Percentiles rank a stretch among this genome's conserved stretches.
Conservation (phyloP, 306 rosid species). For the Pyrus betulifolia region DNA sequence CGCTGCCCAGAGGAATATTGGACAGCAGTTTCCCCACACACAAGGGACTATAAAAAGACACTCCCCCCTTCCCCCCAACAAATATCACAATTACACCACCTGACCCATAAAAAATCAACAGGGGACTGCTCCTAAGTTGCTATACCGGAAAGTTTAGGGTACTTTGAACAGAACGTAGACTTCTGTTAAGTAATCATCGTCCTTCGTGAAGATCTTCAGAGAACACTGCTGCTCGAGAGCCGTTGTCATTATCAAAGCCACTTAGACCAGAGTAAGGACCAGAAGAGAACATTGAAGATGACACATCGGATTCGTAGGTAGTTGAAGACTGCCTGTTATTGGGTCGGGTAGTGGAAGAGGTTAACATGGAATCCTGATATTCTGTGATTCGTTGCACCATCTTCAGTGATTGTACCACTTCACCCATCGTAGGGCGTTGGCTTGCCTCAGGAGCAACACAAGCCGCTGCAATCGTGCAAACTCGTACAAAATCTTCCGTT, state of each 20-base stretch:
- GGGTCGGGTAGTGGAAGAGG: slow-evolving; percentile 57
- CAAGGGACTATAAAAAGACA: slow-evolving; percentile 17
- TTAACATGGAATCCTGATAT: slow-evolving; percentile 42
- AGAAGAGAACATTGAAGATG: slow-evolving; percentile 91
- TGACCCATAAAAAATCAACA: slow-evolving; percentile 20
- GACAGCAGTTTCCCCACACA: slow-evolving; percentile 16
- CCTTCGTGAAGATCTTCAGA: slow-evolving; percentile 99
- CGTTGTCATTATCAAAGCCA: slow-evolving; percentile 66
- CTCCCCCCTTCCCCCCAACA: slow-evolving; percentile 1
- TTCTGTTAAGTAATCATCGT: slow-evolving; percentile 37
- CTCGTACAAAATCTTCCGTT: slow-evolving; percentile 75
- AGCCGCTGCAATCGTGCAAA: slow-evolving; percentile 96
- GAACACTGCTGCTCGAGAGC: slow-evolving; percentile 72
- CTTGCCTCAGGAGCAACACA: slow-evolving; percentile 95
- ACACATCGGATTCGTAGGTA: slow-evolving; percentile 78
- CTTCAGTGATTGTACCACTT: slow-evolving; percentile 96
- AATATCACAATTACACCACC: slow-evolving; percentile 22
- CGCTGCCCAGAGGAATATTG: slow-evolving; percentile 24
- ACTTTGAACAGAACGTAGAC: slow-evolving; percentile 3
- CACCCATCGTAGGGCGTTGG: slow-evolving; percentile 99
- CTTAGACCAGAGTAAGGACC: slow-evolving; percentile 92
- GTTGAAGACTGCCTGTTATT: slow-evolving; percentile 79
- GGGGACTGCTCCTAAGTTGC: slow-evolving; percentile 11
- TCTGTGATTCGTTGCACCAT: slow-evolving; percentile 92
- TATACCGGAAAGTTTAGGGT: slow-evolving; percentile 7